Base-by-base conservation (phyloP, 2,329 filamentous ascomycete genomes). In the Lasiodiplodia theobromae region DNA sequence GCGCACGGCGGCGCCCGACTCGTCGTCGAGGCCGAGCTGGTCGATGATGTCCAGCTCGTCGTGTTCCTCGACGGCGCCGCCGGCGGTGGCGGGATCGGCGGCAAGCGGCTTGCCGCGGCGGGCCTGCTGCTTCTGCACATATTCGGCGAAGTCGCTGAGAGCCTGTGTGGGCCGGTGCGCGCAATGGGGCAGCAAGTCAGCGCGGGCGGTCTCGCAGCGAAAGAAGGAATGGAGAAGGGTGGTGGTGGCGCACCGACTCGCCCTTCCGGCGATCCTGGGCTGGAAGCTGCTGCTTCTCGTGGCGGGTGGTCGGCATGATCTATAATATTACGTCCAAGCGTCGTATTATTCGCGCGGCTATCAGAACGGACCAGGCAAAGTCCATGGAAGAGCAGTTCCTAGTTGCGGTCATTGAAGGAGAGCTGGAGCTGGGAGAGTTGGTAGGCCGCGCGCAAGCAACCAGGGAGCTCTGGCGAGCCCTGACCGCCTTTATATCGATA, bases 111-210 rank as follows among this genome's bases (percentile, higher is more conserved):
- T 18, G 82, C 78, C 51, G 79, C 92, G 90, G 62, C 90, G 81
- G 16, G 90, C 89, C 80, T 98, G 96, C 79, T 98, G 94, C 78
- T 94, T 92, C 80, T 98, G 94, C 72, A 97, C 96, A 76, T 97
- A 98, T 76, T 99, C 96, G 79, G 94, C 94, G 78, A 99, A 99
- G 75, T 98, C 96, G 83, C 92, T 96, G 68, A 99, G 86, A 14
- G 95, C 94, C 88, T 90, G 70, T 68, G 44, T 44, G 60, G 16
- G 18, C 44, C 25, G 25, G 18, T 10, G 31, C 6, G 31, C 38
- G 44, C 40, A n/a, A 10, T 2, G 28, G 21, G 21, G 18, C 25
- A 21, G 16, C 23, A 7, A 23, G 62, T 44, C 44, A 51, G 57
- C 18, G 58, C 16, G 25, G 2, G 7, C 7, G 38, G 10, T 7